Evolutionary conservation across 306 rosid species (phyloP).

Genomic region (Casuarina equisetifolia): DNA sequence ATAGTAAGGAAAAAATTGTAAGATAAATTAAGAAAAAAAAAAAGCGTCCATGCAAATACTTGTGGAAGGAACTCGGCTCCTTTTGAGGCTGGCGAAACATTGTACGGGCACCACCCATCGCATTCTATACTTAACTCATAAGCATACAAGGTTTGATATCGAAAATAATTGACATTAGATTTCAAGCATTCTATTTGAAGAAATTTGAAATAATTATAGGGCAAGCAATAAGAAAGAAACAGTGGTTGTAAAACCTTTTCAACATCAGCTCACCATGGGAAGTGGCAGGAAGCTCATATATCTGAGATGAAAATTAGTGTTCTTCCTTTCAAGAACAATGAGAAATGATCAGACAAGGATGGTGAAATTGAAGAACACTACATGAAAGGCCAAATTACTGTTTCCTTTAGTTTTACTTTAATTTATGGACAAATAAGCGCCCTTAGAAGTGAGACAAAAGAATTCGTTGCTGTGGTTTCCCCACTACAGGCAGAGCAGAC

Average conservation of each 20-base stretch:
- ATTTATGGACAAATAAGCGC: background rate
- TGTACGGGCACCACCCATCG: background rate
- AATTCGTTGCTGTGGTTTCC: background rate
- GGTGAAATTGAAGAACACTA: background rate
- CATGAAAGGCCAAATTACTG: background rate
- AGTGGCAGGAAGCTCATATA: background rate
- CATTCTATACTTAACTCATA: background rate
- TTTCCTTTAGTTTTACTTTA: background rate
- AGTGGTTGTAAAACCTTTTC: background rate
- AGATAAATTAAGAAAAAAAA: constrained; percentile 4
- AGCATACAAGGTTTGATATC: background rate
- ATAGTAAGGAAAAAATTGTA: constrained; percentile 1
- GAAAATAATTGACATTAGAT: background rate
- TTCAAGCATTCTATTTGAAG: background rate
- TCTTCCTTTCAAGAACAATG: background rate
- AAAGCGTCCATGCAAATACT: background rate
- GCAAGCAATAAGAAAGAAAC: background rate
- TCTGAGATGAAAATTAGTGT: background rate
- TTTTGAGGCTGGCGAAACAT: background rate
- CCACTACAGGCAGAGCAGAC: background rate
- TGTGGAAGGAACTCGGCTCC: background rate
- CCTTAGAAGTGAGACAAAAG: background rate
- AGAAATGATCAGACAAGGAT: background rate
- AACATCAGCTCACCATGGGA: background rate
- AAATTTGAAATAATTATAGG: background rate